These are phyloP conservation scores for Phaeomoniella chlamydospora DNA, from an alignment of 2,329 filamentous ascomycete species.

Conservation along the genomic window DNA sequence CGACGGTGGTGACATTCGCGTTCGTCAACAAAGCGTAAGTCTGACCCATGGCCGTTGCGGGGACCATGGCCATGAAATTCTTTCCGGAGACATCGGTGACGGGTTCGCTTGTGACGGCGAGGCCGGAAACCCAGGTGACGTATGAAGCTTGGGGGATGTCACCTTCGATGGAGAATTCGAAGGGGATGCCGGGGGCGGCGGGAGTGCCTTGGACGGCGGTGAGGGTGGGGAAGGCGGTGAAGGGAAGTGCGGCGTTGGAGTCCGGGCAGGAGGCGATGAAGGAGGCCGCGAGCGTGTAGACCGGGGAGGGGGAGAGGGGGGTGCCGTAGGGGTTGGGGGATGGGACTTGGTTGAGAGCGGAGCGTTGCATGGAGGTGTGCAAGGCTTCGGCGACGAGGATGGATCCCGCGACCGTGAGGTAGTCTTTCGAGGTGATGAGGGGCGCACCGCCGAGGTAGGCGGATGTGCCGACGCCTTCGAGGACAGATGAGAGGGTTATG, in stretches of 20 bases:
- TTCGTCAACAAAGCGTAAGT: conserved; percentile 11
- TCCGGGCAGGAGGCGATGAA: conserved; percentile 60
- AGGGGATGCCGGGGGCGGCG: conserved; percentile 5
- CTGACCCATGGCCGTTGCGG: conserved; percentile 8
- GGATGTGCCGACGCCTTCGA: conserved; percentile 40
- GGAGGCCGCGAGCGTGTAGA: conserved; percentile 59
- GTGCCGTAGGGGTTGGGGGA: conserved; percentile 58
- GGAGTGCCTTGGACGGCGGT: conserved; percentile 3
- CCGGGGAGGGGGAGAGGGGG: conserved; percentile 50
- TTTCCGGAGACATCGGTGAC: conserved; percentile 4
- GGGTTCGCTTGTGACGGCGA: conserved; percentile 7
- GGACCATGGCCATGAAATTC: conserved; percentile 6
- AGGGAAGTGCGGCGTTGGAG: conserved; percentile 44
- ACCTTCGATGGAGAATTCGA: conserved; percentile 7
- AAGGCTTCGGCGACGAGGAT: conserved; percentile 56
- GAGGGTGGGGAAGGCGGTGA: conserved; percentile 47
- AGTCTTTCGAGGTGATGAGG: conserved; percentile 41
- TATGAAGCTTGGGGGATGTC: conserved; percentile 6
- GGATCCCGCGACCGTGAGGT: conserved; percentile 52
- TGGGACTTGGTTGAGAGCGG: conserved; percentile 40
- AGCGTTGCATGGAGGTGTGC: conserved; percentile 59
- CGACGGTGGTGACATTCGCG: conserved; percentile 7
- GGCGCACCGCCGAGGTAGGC: conserved; percentile 52
- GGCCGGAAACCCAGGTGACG: conserved; percentile 10
- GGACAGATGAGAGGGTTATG: conserved; percentile 53